Evolutionary conservation across 768 basidiomycete genomes (phyloP).

Genomic region (Suillus tomentosus): DNA sequence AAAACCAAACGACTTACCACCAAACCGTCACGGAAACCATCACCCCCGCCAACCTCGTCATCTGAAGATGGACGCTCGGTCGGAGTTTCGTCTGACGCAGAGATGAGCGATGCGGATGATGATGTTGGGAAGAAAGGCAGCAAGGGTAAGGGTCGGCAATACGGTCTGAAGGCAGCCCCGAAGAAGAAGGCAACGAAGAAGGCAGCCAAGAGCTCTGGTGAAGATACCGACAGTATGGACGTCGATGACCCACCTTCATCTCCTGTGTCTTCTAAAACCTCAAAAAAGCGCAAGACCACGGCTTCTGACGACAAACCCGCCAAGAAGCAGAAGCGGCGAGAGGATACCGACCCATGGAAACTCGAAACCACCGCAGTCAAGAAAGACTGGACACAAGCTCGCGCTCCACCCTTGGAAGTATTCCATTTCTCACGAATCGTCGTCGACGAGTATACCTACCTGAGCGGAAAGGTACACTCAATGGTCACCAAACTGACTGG

Average conservation of each 20-base stretch:
- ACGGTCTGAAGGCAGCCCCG: slow-evolving; percentile 18
- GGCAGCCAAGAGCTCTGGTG: slow-evolving; percentile 29
- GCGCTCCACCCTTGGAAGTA: slow-evolving; percentile 84
- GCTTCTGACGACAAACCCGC: slow-evolving; percentile 34
- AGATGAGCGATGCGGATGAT: slow-evolving; percentile 25
- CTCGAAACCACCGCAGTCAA: slow-evolving; percentile 61
- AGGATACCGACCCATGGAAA: slow-evolving; percentile 76
- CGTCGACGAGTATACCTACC: slow-evolving; percentile 94
- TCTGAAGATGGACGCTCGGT: slow-evolving; percentile 32
- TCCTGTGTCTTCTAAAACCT: slow-evolving; percentile 37
- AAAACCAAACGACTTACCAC: slow-evolving; percentile 18
- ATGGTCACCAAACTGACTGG: slow-evolving; percentile 77
- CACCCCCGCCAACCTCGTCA: slow-evolving; percentile 26
- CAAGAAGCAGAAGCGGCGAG: slow-evolving; percentile 65
- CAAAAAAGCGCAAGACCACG: slow-evolving; percentile 47
- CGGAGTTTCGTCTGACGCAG: slow-evolving; percentile 27
- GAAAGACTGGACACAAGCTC: slow-evolving; percentile 78
- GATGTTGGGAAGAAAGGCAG: slow-evolving; percentile 26
- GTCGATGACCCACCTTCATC: slow-evolving; percentile 49
- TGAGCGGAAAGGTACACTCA: slow-evolving; percentile 77
- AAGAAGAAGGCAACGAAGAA: slow-evolving; percentile 37
- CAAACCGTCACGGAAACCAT: slow-evolving; percentile 25
- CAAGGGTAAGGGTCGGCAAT: slow-evolving; percentile 20
- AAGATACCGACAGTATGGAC: slow-evolving; percentile 54
- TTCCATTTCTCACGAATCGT: slow-evolving; percentile 90